Evolutionary conservation across 768 basidiomycete species (phyloP), one percentile per base, ranked within the genome.

Genomic region (Boletus sp.): DNA sequence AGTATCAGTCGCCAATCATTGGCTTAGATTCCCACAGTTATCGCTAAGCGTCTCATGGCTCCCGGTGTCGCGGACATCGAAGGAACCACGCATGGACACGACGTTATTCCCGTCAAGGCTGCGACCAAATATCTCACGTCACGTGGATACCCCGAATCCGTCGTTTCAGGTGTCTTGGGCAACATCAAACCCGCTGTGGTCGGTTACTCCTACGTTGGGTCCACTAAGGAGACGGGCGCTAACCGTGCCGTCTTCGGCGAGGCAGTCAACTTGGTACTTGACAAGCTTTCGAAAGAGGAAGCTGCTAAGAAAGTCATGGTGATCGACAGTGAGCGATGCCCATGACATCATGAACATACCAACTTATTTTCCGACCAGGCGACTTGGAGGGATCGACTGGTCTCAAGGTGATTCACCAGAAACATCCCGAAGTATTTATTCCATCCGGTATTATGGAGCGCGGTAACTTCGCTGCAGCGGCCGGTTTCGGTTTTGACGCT

Each of bases 381-480:
- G 92, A 94, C 67, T 74, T 94, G 47, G 91, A 94, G 76, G 92
- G 92, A 35, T 94, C 92, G 0, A 94, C 92, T 30, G 92, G 92
- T 54, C 75, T 94, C 63, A 93, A 91, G 73, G 84, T 80, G 48
- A 94, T 94, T 57, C 92, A 93, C 72, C 84, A 91, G 75, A 91
- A 90, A 73, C 90, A 94, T 65, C 92, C 92, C 3, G 91, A 94
- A 69, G 90, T 92, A 17, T 94, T 92, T 67, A 60, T 91, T 45
- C 81, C 89, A 6, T 90, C 87, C n/a, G 91, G 90, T 42, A 88
- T 91, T 71, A 90, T 90, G 90, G 90, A 91, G 71, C 82, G 90
- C 33, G 84, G 89, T 53, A 92, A 92, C 73, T 88, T 90, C 65
- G 85, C 86, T 18, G 90, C 90, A 1, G 90, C 90, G 7, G 89